These are phyloP conservation scores for Medicago ruthenica DNA, from an alignment of 306 rosid genomes.

Conservation along the genomic window DNA sequence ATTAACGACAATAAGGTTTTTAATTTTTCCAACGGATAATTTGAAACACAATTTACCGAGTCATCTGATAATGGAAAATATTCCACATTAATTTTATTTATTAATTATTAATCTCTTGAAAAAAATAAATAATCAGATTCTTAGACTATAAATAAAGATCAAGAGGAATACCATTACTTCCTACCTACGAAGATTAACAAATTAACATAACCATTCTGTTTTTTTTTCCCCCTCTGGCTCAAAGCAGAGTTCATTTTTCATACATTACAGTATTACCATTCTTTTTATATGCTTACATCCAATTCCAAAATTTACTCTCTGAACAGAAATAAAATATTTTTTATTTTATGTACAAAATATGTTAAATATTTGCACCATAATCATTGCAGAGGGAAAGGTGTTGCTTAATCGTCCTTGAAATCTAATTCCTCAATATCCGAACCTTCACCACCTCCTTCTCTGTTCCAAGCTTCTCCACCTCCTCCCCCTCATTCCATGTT, in stretches of 20 bases:
- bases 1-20: conserved; percentile 1
- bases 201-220: too few species aligned
- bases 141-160: conserved; percentile 1
- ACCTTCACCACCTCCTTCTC: too few species aligned
- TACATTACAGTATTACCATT: background rate
- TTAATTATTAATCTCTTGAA: background rate
- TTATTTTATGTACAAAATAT: too few species aligned
- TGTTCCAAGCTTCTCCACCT: too few species aligned
- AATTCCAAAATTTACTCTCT: background rate
- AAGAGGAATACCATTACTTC: background rate
- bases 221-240: too few species aligned
- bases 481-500: too few species aligned
- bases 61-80: conserved; percentile 6
- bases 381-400: too few species aligned
- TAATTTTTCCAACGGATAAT: background rate
- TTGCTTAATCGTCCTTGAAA: too few species aligned
- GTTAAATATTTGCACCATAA: too few species aligned
- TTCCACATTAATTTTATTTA: background rate
- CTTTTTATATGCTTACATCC: conserved; percentile 16
- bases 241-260: background rate
- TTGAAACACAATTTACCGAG: background rate
- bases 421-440: too few species aligned
- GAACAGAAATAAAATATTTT: too few species aligned
- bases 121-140: background rate
- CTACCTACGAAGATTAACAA: background rate